Evolutionary conservation across 1,139 yeast genomes (phyloP).

Genomic region (Taphrina confusa): DNA sequence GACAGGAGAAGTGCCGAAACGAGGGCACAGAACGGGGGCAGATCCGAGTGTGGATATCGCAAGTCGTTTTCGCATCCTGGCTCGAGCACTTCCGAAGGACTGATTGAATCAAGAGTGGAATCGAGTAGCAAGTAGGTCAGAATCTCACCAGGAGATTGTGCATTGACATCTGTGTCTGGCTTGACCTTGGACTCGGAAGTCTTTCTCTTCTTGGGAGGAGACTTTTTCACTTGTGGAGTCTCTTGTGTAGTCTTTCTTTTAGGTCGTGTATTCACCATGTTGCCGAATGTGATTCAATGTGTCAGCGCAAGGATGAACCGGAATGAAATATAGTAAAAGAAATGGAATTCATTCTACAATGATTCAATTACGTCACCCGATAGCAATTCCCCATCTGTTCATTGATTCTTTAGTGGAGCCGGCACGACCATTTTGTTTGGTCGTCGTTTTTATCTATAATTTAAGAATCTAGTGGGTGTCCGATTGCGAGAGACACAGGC

Average conservation of each 20-base stretch:
- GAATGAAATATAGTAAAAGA: too few species aligned
- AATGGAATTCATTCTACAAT: too few species aligned
- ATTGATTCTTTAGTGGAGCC: too few species aligned
- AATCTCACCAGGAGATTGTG: not conserved
- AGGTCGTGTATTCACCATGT: not conserved
- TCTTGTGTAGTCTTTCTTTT: not conserved
- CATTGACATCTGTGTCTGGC: not conserved
- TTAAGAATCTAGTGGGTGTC: too few species aligned
- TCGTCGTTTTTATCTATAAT: too few species aligned
- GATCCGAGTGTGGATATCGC: slow-evolving; percentile 19
- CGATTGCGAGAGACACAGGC: too few species aligned
- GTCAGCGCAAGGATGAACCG: too few species aligned
- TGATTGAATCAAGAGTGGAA: slow-evolving; percentile 19
- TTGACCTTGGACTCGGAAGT: not conserved
- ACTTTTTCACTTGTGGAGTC: not conserved
- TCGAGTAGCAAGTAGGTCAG: slow-evolving; percentile 10
- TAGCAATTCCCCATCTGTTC: too few species aligned
- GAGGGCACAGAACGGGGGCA: slow-evolving; percentile 17
- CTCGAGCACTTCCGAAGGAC: slow-evolving; percentile 14
- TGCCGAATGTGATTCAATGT: too few species aligned
- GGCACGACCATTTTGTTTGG: too few species aligned
- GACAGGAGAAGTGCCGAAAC: slow-evolving; percentile 13
- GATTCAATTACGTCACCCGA: too few species aligned
- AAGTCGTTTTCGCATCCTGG: slow-evolving; percentile 6
- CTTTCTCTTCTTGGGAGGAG: not conserved